Percentiles rank a stretch among this genome's conserved stretches.
phyloP scores from a whole-genome alignment of 2,329 filamentous ascomycete genomes.

The Fusarium sp. region DNA sequence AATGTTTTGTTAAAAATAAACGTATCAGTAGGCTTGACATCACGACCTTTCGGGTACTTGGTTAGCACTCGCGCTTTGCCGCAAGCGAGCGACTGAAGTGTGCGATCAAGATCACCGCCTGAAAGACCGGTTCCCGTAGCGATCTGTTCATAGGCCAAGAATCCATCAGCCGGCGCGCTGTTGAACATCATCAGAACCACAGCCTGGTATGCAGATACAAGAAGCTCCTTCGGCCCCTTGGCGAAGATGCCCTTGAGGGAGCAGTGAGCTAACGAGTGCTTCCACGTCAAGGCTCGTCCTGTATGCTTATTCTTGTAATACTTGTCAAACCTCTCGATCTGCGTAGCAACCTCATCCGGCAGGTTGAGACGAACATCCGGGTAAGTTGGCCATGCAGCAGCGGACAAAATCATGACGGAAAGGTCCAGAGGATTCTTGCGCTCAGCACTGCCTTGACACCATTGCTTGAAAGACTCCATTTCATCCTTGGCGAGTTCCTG shows the following conservation, averaged over 20 bases:
- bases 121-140: constrained; percentile 77
- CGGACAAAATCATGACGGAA: constrained; percentile 88
- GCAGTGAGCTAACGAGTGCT: constrained; percentile 91
- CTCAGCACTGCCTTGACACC: constrained; percentile 61
- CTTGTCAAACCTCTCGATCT: constrained; percentile 81
- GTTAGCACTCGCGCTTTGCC: constrained; percentile 84
- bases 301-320: constrained; percentile 93
- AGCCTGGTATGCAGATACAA: constrained; percentile 92
- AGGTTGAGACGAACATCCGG: constrained; percentile 77
- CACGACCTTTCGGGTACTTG: constrained; percentile 86
- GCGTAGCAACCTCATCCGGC: constrained; percentile 77
- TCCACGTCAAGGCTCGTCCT: constrained; percentile 88
- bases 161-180: constrained; percentile 64
- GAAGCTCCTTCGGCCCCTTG: constrained; percentile 84
- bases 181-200: constrained; percentile 94
- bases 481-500: constrained; percentile 93
- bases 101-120: constrained; percentile 84
- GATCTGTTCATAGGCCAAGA: constrained; percentile 80
- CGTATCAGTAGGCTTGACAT: constrained; percentile 80
- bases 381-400: constrained; percentile 93
- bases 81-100: constrained; percentile 93
- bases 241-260: constrained; percentile 84
- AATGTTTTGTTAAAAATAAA: constrained; percentile 86
- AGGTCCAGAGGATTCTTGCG: constrained; percentile 67
- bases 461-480: constrained; percentile 86